Evolutionary conservation across 352 stramenopile species (phyloP).

Genomic region (Phytopythium litorale): DNA sequence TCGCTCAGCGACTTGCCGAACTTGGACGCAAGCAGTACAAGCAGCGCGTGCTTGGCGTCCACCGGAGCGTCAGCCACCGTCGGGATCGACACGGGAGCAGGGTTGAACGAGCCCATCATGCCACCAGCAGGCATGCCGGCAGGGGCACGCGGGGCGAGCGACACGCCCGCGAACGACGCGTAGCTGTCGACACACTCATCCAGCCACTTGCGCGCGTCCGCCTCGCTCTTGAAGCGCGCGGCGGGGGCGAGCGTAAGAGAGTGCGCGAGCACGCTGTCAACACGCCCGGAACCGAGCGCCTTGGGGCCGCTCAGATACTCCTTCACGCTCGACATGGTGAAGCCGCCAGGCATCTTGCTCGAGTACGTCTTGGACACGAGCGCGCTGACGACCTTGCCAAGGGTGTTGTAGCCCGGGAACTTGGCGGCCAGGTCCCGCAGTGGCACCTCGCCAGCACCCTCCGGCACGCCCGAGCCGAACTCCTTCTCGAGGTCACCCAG

Average conservation of each 20-base stretch:
- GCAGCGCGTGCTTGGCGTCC: slow-evolving; percentile 70
- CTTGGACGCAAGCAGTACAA: slow-evolving; percentile 75
- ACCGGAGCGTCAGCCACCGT: slow-evolving; percentile 61
- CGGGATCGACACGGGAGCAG: slow-evolving; percentile 39
- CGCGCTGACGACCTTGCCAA: slow-evolving; percentile 63
- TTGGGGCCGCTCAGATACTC: slow-evolving; percentile 55
- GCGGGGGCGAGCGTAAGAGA: slow-evolving; percentile 55
- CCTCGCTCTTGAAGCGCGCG: slow-evolving; percentile 66
- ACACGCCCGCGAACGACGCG: slow-evolving; percentile 67
- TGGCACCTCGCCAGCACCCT: slow-evolving; percentile 69
- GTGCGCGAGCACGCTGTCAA: slow-evolving; percentile 77
- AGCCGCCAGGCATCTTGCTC: slow-evolving; percentile 82
- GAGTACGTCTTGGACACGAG: slow-evolving; percentile 75
- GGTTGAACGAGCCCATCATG: slow-evolving; percentile 31
- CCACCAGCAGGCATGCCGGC: slow-evolving; percentile 13
- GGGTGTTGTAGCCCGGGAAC: slow-evolving; percentile 62
- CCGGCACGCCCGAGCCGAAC: slow-evolving; percentile 62
- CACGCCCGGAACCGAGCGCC: slow-evolving; percentile 56
- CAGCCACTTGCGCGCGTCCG: slow-evolving; percentile 76
- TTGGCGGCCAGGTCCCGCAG: slow-evolving; percentile 67
- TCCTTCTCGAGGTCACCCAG: slow-evolving; percentile 86
- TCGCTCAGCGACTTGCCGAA: slow-evolving; percentile 69
- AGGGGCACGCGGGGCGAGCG: slow-evolving; percentile 27
- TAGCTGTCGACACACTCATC: slow-evolving; percentile 71
- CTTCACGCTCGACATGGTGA: slow-evolving; percentile 80